phyloP scores from a whole-genome alignment of 169 alveolate species.

The Plasmodium blacklocki region DNA sequence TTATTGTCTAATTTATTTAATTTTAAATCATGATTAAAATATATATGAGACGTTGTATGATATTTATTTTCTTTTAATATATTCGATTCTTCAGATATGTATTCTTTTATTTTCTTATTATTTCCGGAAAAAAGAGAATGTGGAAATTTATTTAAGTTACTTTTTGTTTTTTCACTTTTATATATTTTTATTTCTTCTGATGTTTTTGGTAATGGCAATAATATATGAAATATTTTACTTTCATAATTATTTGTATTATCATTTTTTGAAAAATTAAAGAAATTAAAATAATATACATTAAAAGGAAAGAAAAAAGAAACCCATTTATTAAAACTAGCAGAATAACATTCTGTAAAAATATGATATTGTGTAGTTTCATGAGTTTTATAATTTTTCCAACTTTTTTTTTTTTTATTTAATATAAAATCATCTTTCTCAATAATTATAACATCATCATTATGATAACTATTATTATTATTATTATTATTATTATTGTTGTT shows the following conservation, averaged over 20 bases:
- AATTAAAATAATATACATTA: slow-evolving; percentile 56
- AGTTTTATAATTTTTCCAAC: neutral
- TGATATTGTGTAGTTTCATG: slow-evolving; percentile 36
- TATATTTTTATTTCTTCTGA: slow-evolving; percentile 63
- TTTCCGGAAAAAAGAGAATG: slow-evolving; percentile 7
- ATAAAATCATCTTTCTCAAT: slow-evolving; percentile 39
- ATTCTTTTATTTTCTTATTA: neutral
- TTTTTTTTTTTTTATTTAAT: neutral
- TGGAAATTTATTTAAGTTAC: neutral
- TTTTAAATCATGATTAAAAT: no score
- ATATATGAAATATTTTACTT: slow-evolving; percentile 39
- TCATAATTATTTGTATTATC: slow-evolving; percentile 21
- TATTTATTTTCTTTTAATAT: no score
- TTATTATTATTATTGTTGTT: neutral
- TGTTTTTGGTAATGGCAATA: slow-evolving; percentile 55
- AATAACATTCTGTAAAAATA: slow-evolving; percentile 65
- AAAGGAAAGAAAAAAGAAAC: slow-evolving; percentile 63
- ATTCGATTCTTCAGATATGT: neutral
- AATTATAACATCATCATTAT: slow-evolving; percentile 15
- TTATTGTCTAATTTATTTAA: no score
- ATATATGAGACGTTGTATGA: no score
- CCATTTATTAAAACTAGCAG: slow-evolving; percentile 67
- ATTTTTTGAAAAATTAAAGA: slow-evolving; percentile 47
- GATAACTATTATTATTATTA: neutral
- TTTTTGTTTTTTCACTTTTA: neutral